Base-by-base conservation (phyloP, 129 eudicot species). In the Artemisia argyi region DNA sequence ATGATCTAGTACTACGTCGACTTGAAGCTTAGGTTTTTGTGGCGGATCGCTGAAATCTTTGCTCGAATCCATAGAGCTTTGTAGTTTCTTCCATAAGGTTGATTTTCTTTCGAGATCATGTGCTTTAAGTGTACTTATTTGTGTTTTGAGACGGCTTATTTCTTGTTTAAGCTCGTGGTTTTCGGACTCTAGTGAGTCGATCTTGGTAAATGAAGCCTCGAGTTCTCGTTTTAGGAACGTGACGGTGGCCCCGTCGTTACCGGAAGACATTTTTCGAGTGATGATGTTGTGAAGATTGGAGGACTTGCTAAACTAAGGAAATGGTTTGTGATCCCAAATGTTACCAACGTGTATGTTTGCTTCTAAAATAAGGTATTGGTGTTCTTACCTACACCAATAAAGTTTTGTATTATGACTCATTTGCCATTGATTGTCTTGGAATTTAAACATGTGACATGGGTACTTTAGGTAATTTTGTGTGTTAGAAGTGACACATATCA, bases 21-120 rank as follows among this genome's bases (percentile, higher is more conserved):
- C 61, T 65, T 66, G 73, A 64, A 73, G 77, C 51, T 68, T 66
- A 2, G 80, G 66, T 46, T 82, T 85, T 47, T 60, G 82, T 46
- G 76, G 84, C 0, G 80, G 56, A 28, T 80, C 81, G 4, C 85
- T 84, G 1, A 64, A 3, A 49, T 61, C 48, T 61, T 75, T 80
- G 30, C 80, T 73, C 9, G 66, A 54, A 60, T 82, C 87, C 73
- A 83, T 78, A 4, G 95, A 74, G 39, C 49, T 69, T 61, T 88
- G 91, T 57, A 85, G 56, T 72, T 86, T 89, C 81, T 82, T 89
- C 91, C 96, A 89, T 39, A 86, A 73, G 44, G 80, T 22, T 5
- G 89, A 73, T 80, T 86, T 89, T 47, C 91, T 77, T 72, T 89
- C 96, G 24, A 66, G 61, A 81, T 89, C 96, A 61, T 89, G 96